These are phyloP conservation scores for Candida chauliodis DNA, from an alignment of 805 yeast genomes.

Conservation along the genomic window DNA sequence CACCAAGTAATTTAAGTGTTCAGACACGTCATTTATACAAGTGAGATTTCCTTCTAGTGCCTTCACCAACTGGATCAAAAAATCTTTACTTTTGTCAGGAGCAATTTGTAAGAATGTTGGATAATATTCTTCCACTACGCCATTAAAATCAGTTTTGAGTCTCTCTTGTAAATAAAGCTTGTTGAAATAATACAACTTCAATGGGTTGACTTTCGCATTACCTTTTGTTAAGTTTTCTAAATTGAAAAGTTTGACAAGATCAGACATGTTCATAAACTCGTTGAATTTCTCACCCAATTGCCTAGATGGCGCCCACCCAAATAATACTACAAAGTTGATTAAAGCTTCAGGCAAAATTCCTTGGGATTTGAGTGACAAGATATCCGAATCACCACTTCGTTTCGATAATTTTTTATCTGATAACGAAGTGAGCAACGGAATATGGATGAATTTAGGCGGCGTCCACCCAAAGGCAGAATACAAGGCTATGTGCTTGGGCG, in stretches of 20 bases:
- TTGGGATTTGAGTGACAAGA: constrained; percentile 49
- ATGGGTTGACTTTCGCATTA: constrained; percentile 84
- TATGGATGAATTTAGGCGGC: constrained; percentile 80
- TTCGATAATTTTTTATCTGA: constrained; percentile 79
- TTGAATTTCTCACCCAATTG: constrained; percentile 42
- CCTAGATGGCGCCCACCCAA: constrained; percentile 92
- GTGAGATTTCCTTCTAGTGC: constrained; percentile 48
- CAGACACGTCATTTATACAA: constrained; percentile 49
- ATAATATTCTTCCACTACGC: constrained; percentile 31
- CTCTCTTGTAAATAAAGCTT: constrained; percentile 55
- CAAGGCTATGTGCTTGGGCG: constrained; percentile 88
- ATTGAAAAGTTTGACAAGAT: constrained; percentile 55
- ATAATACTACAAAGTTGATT: constrained; percentile 79
- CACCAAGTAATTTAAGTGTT: constrained; percentile 49
- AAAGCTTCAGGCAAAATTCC: constrained; percentile 87
- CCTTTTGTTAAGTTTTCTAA: constrained; percentile 82
- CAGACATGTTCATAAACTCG: constrained; percentile 50
- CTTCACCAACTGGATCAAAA: constrained; percentile 36
- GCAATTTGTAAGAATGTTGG: constrained; percentile 16
- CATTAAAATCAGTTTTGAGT: constrained; percentile 18
- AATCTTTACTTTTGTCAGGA: constrained; percentile 12
- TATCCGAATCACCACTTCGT: constrained; percentile 77
- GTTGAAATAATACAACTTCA: constrained; percentile 74
- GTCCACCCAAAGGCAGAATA: constrained; percentile 85
- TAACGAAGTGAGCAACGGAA: constrained; percentile 77